Conservation (phyloP, 2,329 filamentous ascomycete species). For the Cryphonectria japonica region DNA sequence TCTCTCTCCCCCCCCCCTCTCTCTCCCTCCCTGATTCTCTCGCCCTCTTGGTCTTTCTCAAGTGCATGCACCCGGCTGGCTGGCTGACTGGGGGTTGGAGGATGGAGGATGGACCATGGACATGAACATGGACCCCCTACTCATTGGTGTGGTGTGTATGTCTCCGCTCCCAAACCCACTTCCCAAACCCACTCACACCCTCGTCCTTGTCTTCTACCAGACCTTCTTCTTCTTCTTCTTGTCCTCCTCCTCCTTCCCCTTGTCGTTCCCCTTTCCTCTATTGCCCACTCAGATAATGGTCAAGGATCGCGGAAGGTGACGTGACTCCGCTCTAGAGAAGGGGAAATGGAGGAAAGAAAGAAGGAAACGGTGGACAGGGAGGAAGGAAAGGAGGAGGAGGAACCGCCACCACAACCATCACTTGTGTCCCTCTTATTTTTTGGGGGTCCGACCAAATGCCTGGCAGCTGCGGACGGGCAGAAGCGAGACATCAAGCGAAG, state of each 20-base stretch:
- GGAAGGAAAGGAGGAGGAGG: not conserved
- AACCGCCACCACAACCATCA: not conserved
- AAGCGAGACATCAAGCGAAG: conserved; percentile 23
- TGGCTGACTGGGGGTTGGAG: not conserved
- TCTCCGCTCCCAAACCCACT: not conserved
- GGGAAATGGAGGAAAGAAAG: not conserved
- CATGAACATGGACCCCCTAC: not conserved
- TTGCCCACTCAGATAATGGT: not conserved
- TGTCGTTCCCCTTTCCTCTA: not conserved
- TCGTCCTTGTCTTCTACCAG: not conserved
- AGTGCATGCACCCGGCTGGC: not conserved
- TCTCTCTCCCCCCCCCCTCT: not conserved
- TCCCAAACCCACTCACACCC: not conserved
- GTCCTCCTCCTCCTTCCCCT: not conserved
- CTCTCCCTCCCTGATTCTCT: not conserved
- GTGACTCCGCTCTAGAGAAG: not conserved
- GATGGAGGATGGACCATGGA: not conserved
- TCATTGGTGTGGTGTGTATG: not conserved
- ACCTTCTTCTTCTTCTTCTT: too few relatives aligned
- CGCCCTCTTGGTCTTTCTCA: not conserved
- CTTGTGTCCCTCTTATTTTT: not conserved
- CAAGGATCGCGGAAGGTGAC: conserved; percentile 7
- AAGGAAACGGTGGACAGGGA: not conserved
- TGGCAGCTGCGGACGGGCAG: conserved; percentile 14
- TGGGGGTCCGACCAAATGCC: not conserved